Evolutionary conservation across 345 rosid genomes (phyloP).

Genomic region (Microthlaspi erraticum): DNA sequence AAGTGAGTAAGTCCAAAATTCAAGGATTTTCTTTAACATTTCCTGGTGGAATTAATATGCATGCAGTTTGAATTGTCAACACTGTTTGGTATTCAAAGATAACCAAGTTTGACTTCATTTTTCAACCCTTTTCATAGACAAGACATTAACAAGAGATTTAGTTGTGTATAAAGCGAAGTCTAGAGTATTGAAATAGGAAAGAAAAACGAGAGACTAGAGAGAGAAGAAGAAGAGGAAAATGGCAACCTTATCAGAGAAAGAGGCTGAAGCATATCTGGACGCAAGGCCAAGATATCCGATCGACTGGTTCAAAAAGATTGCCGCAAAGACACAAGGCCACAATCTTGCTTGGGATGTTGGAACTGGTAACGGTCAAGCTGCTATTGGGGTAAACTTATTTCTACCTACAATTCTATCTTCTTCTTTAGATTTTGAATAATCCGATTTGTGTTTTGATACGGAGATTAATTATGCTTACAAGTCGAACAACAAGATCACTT

Average conservation of each 20-base stretch:
- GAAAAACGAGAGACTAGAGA: not conserved
- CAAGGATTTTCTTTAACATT: not conserved
- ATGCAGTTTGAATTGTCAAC: constrained; percentile 25
- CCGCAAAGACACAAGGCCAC: constrained; percentile 33
- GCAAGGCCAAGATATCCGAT: constrained; percentile 43
- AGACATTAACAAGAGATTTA: not conserved
- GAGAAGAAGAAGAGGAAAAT: constrained; percentile 16
- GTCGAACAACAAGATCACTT: not conserved
- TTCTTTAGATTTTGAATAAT: not conserved
- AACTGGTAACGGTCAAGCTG: constrained; percentile 44
- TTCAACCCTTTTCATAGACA: not conserved
- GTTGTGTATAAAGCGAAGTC: not conserved
- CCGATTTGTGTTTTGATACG: not conserved
- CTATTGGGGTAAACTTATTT: constrained; percentile 38
- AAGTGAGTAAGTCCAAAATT: not conserved
- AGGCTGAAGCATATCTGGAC: constrained; percentile 39
- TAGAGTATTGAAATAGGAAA: constrained; percentile 3
- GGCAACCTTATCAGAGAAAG: constrained; percentile 44
- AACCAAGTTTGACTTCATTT: constrained; percentile 37
- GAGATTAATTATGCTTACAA: not conserved
- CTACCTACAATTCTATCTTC: not conserved
- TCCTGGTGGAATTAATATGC: not conserved
- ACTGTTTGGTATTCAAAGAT: not conserved
- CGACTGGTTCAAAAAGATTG: constrained; percentile 41
- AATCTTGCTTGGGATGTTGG: constrained; percentile 44